Evolutionary conservation across 78 protist genomes (phyloP).

Genomic region (Creolimax fragrantissima): DNA sequence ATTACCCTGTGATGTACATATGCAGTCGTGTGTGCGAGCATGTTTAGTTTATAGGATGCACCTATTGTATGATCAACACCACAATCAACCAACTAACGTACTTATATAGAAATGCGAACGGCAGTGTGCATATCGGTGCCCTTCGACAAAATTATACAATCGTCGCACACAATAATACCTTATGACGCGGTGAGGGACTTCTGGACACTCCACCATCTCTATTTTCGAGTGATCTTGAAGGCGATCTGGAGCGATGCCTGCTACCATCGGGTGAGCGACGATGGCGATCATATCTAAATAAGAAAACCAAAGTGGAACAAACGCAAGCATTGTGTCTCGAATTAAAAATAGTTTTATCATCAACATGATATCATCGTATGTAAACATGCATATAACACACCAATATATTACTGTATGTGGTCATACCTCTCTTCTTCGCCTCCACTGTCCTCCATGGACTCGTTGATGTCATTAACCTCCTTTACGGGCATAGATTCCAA

Average conservation of each 20-base stretch:
- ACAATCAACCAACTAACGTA: background rate
- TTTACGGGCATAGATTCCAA: constrained; percentile 42
- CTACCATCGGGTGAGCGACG: background rate
- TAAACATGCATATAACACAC: background rate
- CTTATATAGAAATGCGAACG: too few species aligned
- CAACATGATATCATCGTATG: too few species aligned
- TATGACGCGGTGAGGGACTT: background rate
- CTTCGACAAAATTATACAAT: background rate
- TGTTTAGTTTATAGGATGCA: too few species aligned
- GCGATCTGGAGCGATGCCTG: background rate
- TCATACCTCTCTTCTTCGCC: background rate
- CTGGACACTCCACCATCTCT: background rate
- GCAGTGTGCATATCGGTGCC: too few species aligned
- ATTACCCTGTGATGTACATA: background rate
- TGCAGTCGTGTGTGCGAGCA: background rate
- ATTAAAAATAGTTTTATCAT: background rate
- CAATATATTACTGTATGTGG: background rate
- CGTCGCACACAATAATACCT: background rate
- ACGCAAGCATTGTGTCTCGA: background rate
- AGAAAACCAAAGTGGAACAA: background rate
- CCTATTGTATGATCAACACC: too few species aligned
- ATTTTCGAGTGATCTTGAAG: background rate
- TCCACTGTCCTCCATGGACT: background rate
- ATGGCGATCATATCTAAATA: background rate
- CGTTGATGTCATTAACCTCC: background rate